These are phyloP conservation scores for Kregervanrija delftensis DNA, from an alignment of 805 yeast genomes.

Conservation along the genomic window DNA sequence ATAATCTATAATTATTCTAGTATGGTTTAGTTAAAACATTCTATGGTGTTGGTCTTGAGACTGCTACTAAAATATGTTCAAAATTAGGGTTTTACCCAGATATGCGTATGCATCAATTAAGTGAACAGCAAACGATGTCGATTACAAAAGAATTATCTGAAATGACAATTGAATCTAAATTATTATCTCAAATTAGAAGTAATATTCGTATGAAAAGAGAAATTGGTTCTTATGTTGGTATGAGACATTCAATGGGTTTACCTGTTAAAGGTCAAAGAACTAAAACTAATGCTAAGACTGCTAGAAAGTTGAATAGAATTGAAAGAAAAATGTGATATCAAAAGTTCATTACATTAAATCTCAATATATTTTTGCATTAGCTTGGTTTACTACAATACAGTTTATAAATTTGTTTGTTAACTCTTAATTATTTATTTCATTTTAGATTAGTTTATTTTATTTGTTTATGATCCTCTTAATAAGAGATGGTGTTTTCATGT, in stretches of 20 bases:
- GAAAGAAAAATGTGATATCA: slow-evolving; percentile 38
- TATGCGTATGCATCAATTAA: slow-evolving; percentile 90
- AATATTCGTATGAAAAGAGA: slow-evolving; percentile 74
- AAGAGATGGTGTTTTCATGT: not conserved
- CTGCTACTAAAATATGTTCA: slow-evolving; percentile 74
- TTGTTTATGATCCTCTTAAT: not conserved
- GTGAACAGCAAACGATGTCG: slow-evolving; percentile 80
- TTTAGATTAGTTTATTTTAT: not conserved
- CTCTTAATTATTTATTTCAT: no score
- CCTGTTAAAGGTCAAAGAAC: slow-evolving; percentile 91
- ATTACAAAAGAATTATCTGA: slow-evolving; percentile 82
- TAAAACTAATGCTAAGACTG: slow-evolving; percentile 84
- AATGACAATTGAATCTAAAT: slow-evolving; percentile 75
- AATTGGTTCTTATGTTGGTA: slow-evolving; percentile 82
- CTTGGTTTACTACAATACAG: no score
- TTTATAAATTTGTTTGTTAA: no score
- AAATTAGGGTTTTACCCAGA: slow-evolving; percentile 85
- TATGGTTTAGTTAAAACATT: slow-evolving; percentile 71
- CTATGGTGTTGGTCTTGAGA: slow-evolving; percentile 76
- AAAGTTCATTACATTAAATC: no score
- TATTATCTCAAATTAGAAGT: slow-evolving; percentile 64
- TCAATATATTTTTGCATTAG: no score
- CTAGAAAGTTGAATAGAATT: slow-evolving; percentile 73
- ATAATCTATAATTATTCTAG: slow-evolving; percentile 4
- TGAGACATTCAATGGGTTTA: slow-evolving; percentile 77